Percentiles rank a stretch among this genome's conserved stretches.
These are phyloP conservation scores for Ophiobolus disseminans DNA, from an alignment of 2,329 filamentous ascomycete genomes.

Conservation along the genomic window DNA sequence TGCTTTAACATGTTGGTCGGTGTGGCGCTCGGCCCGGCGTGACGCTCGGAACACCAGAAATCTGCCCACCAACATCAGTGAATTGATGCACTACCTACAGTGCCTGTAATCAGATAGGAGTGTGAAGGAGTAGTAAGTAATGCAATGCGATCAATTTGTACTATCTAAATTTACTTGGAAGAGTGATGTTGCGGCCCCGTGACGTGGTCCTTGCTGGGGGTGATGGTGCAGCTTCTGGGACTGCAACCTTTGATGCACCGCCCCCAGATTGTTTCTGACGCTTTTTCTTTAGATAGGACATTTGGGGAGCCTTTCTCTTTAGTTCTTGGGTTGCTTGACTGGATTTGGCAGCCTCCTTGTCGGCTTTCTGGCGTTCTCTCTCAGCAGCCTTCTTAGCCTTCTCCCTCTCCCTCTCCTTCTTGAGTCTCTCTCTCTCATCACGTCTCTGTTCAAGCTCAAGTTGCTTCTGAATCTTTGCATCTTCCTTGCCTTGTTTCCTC, in stretches of 20 bases:
- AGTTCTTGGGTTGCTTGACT: not conserved
- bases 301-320: constrained; percentile 2
- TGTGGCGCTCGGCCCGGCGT: too few relatives aligned
- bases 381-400: not conserved
- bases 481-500: too few relatives aligned
- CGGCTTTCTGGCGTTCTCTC: not conserved
- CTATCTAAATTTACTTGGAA: not conserved
- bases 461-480: too few relatives aligned
- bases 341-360: not conserved
- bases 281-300: not conserved
- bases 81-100: too few relatives aligned
- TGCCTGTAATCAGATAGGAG: too few relatives aligned
- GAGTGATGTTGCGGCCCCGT: not conserved
- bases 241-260: not conserved
- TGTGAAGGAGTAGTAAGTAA: too few relatives aligned
- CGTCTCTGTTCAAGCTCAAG: too few relatives aligned
- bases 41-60: too few relatives aligned
- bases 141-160: too few relatives aligned
- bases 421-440: too few relatives aligned
- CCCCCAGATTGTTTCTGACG: not conserved
- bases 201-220: not conserved
- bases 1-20: too few relatives aligned
- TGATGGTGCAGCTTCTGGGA: not conserved
- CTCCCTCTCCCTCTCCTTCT: not conserved
- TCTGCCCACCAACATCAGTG: too few relatives aligned